These are phyloP conservation scores for Rubroboletus pulcherrimus DNA, from an alignment of 768 basidiomycete genomes.

Conservation along the genomic window DNA sequence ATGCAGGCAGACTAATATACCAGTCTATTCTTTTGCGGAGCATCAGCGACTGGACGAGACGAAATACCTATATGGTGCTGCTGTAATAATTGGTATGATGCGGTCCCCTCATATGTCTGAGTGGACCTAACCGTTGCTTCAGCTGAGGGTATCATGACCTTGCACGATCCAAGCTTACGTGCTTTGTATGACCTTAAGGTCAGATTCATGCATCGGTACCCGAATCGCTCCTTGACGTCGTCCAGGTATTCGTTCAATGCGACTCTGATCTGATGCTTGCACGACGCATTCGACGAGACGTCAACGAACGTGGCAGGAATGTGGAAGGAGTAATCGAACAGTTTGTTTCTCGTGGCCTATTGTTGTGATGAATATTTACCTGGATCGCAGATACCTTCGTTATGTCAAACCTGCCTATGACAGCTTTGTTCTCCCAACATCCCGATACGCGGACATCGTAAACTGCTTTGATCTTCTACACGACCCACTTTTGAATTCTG, in stretches of 20 bases:
- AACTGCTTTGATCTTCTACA: constrained; percentile 1
- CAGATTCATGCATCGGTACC: constrained; percentile 5
- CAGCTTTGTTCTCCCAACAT: constrained; percentile 86
- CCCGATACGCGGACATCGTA: constrained; percentile 88
- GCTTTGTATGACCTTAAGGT: constrained; percentile 91
- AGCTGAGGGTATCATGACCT: constrained; percentile 91
- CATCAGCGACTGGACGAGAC: constrained; percentile 80
- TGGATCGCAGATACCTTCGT: constrained; percentile 69
- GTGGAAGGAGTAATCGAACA: constrained; percentile 89
- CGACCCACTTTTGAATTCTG: not conserved
- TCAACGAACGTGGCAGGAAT: constrained; percentile 80
- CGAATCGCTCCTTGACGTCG: not conserved
- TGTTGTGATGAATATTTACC: not conserved
- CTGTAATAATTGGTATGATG: constrained; percentile 75
- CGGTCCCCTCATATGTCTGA: not conserved
- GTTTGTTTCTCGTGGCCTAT: constrained; percentile 36
- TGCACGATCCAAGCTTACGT: constrained; percentile 76
- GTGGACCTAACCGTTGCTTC: not conserved
- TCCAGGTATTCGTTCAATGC: constrained; percentile 82
- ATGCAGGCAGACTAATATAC: constrained; percentile 82
- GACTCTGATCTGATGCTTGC: constrained; percentile 98
- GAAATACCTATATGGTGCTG: constrained; percentile 90
- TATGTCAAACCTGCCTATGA: constrained; percentile 96
- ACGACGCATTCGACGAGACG: constrained; percentile 82
- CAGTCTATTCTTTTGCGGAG: constrained; percentile 88